Conservation (phyloP, 768 basidiomycete genomes). For the Russula lepida region DNA sequence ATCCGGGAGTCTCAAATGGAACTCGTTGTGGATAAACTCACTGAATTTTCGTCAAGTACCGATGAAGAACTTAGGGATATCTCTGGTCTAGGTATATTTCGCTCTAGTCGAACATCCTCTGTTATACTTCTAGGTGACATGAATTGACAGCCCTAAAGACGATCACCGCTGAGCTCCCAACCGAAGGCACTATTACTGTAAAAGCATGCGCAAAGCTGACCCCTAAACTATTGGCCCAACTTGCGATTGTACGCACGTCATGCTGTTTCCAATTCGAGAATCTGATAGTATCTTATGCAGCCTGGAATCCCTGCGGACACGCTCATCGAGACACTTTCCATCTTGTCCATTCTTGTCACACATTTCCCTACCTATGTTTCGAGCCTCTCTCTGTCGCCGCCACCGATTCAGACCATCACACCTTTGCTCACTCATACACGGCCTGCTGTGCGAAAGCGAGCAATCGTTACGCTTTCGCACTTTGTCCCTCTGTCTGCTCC, state of each 20-base stretch:
- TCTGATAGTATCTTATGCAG: slow-evolving; percentile 29
- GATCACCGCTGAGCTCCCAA: slow-evolving; percentile 83
- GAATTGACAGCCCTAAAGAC: slow-evolving; percentile 73
- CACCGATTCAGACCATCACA: slow-evolving; percentile 58
- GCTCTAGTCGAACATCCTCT: background rate
- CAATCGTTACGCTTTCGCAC: slow-evolving; percentile 78
- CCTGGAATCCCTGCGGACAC: slow-evolving; percentile 68
- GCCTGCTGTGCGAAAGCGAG: slow-evolving; percentile 86
- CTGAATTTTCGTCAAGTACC: slow-evolving; percentile 74
- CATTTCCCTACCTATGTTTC: slow-evolving; percentile 70
- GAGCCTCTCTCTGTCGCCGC: slow-evolving; percentile 41
- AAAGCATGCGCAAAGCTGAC: slow-evolving; percentile 79
- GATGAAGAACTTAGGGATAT: slow-evolving; percentile 95
- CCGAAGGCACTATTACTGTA: slow-evolving; percentile 68
- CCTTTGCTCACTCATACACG: slow-evolving; percentile 68
- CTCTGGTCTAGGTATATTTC: slow-evolving; percentile 69
- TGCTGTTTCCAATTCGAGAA: background rate
- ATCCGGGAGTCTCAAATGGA: slow-evolving; percentile 78
- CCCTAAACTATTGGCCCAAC: slow-evolving; percentile 72
- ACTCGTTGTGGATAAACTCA: slow-evolving; percentile 80
- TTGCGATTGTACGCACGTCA: slow-evolving; percentile 49
- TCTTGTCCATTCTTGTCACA: slow-evolving; percentile 80
- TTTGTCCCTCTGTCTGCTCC: slow-evolving; percentile 68
- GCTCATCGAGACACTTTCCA: slow-evolving; percentile 73
- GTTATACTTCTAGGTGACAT: background rate